phyloP scores from a whole-genome alignment of 192 early-diverging fungal genomes.

The Cetraspora pellucida region DNA sequence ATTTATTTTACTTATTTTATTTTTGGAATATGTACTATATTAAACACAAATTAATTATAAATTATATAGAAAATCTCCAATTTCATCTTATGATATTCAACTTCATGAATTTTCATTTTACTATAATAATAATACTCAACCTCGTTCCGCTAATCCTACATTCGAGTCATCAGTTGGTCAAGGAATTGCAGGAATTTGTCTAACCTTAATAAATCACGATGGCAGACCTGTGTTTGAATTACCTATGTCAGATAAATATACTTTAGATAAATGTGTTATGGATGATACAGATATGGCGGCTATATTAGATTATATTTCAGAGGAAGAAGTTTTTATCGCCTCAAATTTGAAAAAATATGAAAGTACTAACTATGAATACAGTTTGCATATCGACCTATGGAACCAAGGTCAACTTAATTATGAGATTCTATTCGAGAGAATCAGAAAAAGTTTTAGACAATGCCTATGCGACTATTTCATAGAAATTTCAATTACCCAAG shows the following conservation, averaged over 20 bases:
- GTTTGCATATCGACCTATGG: conserved; percentile 56
- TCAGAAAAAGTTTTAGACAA: conserved; percentile 53
- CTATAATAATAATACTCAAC: conserved; percentile 49
- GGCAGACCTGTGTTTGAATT: conserved; percentile 46
- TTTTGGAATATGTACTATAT: neutral
- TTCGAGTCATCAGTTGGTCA: conserved; percentile 53
- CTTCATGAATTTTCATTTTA: conserved; percentile 54
- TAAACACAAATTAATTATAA: neutral
- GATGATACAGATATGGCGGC: conserved; percentile 40
- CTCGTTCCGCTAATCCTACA: conserved; percentile 36
- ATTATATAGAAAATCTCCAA: conserved; percentile 7
- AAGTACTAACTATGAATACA: conserved; percentile 33
- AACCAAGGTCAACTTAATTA: conserved; percentile 48
- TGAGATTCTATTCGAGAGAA: conserved; percentile 39
- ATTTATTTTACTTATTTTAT: neutral
- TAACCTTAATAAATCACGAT: conserved; percentile 46
- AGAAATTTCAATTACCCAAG: conserved; percentile 48
- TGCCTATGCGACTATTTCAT: conserved; percentile 60
- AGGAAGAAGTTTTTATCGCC: neutral
- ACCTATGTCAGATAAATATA: neutral
- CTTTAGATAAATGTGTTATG: conserved; percentile 22
- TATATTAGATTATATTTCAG: conserved; percentile 37
- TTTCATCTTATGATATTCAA: conserved; percentile 37
- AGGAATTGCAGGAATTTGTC: conserved; percentile 58
- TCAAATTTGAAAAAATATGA: neutral